Evolutionary conservation across 2,329 filamentous ascomycete species (phyloP), one percentile per base, ranked within the genome.

Genomic region (Stachybotrys elegans): DNA sequence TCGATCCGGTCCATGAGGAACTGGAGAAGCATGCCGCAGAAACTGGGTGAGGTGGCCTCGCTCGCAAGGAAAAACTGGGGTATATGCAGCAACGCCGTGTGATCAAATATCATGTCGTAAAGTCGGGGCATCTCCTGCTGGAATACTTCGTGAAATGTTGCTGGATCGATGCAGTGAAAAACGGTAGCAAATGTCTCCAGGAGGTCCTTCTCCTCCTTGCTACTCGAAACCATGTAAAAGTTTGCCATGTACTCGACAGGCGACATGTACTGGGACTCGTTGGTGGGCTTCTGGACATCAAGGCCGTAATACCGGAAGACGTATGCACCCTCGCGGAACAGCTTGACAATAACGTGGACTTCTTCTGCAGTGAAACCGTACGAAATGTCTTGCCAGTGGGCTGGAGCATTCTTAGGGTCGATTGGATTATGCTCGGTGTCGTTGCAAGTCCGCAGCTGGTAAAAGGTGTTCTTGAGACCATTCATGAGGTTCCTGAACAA

Each of bases 31-130:
- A 99, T 97, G 31, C 94, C 93, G 49, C 91, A 95, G 65, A 99
- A 98, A 51, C 90, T 94, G 1, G 93, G 91, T 21, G 91, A 96
- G 0, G 94, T 99, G 5, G 92, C 92, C 69, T 99, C 93, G 57
- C 91, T 96, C n/a, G 94, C 93, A 42, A 99, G 79, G 67, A 98
- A 93, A 65, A 97, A 99, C 60, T 99, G 93, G 6, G 93, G 92
- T 45, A 98, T 88, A 63, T 98, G 93, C 42, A 98, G 76, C 31
- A 99, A 75, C 21, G 89, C 88, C 2, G 90, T 90, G 65, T 99
- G 93, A 61, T 97, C 89, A 61, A 97, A 95, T 68, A 95, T 96
- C 78, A 97, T 92, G 51, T 95, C 86, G 63, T 98, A 97, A 29
- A 99, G 80, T 64, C 89, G 88, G 29, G 92, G 92, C 48, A 99